phyloP scores from a whole-genome alignment of 1,284 basidiomycete genomes.

The Acaromyces ingoldii region DNA sequence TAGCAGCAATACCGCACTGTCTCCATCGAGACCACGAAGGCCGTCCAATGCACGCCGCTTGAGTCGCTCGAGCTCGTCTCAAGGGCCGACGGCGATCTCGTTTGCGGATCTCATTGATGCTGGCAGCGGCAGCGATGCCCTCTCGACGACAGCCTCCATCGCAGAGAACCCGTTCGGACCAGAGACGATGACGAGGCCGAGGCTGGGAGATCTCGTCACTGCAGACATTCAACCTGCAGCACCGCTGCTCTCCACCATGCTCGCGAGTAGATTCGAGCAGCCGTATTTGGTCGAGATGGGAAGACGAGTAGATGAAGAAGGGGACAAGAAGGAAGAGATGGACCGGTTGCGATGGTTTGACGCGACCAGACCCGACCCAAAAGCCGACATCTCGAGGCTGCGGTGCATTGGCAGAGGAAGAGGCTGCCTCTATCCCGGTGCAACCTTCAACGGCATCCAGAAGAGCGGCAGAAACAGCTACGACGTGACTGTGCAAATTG shows the following conservation, averaged over 20 bases:
- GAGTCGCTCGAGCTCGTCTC: constrained; percentile 23
- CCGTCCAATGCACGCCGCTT: constrained; percentile 19
- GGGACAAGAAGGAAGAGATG: not conserved
- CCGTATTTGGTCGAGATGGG: too few relatives aligned
- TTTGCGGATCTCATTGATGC: constrained; percentile 14
- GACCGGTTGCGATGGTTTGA: constrained; percentile 25
- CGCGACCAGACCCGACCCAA: constrained; percentile 28
- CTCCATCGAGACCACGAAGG: constrained; percentile 11
- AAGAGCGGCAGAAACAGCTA: constrained; percentile 42
- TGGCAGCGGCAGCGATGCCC: not conserved
- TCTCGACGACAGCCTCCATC: not conserved
- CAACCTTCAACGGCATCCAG: constrained; percentile 43
- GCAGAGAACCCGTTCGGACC: constrained; percentile 27
- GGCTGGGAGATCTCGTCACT: constrained; percentile 9
- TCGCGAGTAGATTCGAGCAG: too few relatives aligned
- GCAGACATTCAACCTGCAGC: too few relatives aligned
- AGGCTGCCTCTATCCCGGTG: constrained; percentile 44
- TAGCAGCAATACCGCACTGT: too few relatives aligned
- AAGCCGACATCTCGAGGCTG: constrained; percentile 21
- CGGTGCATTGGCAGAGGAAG: constrained; percentile 19
- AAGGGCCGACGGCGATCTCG: constrained; percentile 20
- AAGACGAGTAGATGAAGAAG: not conserved
- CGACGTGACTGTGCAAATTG: constrained; percentile 42
- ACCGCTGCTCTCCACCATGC: too few relatives aligned
- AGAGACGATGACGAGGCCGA: constrained; percentile 21